A percentile compares a stretch with the other conserved stretches of the same genome.
Evolutionary conservation across 2,329 filamentous ascomycete species (phyloP).

Genomic region (Epichloe typhina): DNA sequence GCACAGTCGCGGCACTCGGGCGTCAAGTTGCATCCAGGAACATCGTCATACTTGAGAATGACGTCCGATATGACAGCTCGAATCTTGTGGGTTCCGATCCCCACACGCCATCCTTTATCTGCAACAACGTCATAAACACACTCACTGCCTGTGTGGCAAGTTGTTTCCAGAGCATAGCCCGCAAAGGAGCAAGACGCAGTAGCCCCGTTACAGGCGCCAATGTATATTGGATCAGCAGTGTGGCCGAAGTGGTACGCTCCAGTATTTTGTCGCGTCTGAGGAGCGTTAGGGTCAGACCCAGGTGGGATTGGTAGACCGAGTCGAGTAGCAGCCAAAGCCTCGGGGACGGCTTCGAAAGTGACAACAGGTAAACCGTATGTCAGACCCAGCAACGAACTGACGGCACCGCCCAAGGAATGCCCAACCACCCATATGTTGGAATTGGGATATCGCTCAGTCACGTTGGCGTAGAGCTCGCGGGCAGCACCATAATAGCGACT

Average conservation of each 20-base stretch:
- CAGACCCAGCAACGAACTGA: conserved; percentile 75
- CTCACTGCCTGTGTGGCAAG: conserved; percentile 80
- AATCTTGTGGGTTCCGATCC: conserved; percentile 84
- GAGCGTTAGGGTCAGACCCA: conserved; percentile 54
- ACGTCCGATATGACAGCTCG: conserved; percentile 78
- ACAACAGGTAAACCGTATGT: conserved; percentile 87
- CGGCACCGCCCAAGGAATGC: conserved; percentile 82
- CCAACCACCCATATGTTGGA: conserved; percentile 82
- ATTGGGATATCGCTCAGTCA: conserved; percentile 75
- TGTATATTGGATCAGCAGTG: conserved; percentile 88
- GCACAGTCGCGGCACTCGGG: conserved; percentile 79
- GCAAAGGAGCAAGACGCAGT: conserved; percentile 81
- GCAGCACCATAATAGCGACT: conserved; percentile 86
- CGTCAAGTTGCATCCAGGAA: conserved; percentile 64
- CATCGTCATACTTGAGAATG: conserved; percentile 66
- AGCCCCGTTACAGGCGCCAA: conserved; percentile 84
- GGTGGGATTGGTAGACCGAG: conserved; percentile 79
- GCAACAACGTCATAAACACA: conserved; percentile 88
- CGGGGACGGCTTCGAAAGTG: conserved; percentile 86
- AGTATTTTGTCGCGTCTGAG: conserved; percentile 59
- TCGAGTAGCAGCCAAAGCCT: conserved; percentile 73
- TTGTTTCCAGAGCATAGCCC: conserved; percentile 84
- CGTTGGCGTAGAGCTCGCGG: conserved; percentile 81
- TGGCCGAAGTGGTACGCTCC: conserved; percentile 87
- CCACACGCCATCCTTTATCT: conserved; percentile 85